Percentiles rank a stretch among this genome's conserved stretches.
These are phyloP conservation scores for Penicillium subrubescens DNA, from an alignment of 495 filamentous ascomycete species.

Conservation along the genomic window DNA sequence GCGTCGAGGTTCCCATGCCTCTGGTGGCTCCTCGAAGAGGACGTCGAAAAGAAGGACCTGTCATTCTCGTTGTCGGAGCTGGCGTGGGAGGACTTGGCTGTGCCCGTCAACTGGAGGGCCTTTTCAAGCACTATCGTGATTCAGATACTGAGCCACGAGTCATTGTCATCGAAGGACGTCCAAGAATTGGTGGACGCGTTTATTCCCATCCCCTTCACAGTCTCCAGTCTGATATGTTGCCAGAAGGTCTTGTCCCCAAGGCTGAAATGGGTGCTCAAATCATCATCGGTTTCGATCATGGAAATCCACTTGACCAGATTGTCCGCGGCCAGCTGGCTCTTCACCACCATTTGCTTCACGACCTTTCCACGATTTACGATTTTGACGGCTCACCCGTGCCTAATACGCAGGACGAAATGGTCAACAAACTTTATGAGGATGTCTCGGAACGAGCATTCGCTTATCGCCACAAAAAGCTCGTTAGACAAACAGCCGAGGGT, in stretches of 20 bases:
- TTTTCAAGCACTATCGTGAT: conserved; percentile 76
- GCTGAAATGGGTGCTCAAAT: conserved; percentile 98
- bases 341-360: conserved; percentile 78
- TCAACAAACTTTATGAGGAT: conserved; percentile 91
- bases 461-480: conserved; percentile 75
- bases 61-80: conserved; percentile 87
- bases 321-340: conserved; percentile 89
- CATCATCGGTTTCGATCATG: conserved; percentile 92
- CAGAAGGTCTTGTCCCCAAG: conserved; percentile 62
- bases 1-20: conserved; percentile 64
- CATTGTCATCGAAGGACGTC: conserved; percentile 83
- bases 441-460: conserved; percentile 86
- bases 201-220: conserved; percentile 85
- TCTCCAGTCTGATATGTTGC: conserved; percentile 50
- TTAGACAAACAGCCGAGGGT: conserved; percentile 75
- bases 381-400: conserved; percentile 80
- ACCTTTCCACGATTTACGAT: conserved; percentile 90
- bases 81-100: conserved; percentile 92
- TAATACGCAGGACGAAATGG: conserved; percentile 74
- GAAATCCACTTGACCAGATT: conserved; percentile 89
- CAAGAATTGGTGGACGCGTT: conserved; percentile 87
- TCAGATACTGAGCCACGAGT: conserved; percentile 69
- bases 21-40: conserved; percentile 42
- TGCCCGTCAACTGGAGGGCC: conserved; percentile 83
- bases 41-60: conserved; percentile 54